Evolutionary conservation across 2,329 filamentous ascomycete genomes (phyloP).

Genomic region (Chaetoscypha palmicola): DNA sequence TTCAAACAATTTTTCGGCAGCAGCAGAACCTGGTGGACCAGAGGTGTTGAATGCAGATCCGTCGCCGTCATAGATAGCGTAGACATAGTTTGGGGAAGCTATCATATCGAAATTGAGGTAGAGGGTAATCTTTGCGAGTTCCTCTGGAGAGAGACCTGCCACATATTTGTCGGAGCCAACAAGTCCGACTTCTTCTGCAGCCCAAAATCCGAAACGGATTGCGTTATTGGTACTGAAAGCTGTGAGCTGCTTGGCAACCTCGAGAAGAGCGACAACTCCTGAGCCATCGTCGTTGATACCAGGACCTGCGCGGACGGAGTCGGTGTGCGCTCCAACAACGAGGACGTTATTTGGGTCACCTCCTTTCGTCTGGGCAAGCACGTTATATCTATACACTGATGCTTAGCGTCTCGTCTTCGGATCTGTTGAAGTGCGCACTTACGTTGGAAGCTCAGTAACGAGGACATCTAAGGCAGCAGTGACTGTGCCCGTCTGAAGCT

Average conservation of each 20-base stretch:
- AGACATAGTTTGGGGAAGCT: constrained; percentile 58
- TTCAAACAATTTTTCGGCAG: constrained; percentile 61
- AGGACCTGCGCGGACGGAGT: constrained; percentile 55
- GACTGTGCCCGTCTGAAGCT: constrained; percentile 39
- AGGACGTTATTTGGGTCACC: constrained; percentile 58
- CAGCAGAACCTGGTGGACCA: constrained; percentile 63
- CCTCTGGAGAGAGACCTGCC: constrained; percentile 44
- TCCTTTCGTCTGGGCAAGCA: constrained; percentile 53
- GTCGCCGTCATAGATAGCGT: constrained; percentile 56
- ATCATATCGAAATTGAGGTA: constrained; percentile 69
- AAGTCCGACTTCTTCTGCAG: constrained; percentile 59
- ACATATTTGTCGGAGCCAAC: constrained; percentile 59
- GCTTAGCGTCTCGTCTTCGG: no score
- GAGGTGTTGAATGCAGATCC: constrained; percentile 54
- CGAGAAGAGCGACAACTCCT: constrained; percentile 44
- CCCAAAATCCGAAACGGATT: constrained; percentile 62
- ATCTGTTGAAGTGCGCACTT: background rate
- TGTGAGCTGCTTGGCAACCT: constrained; percentile 53
- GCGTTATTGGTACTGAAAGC: constrained; percentile 56
- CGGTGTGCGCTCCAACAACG: constrained; percentile 58
- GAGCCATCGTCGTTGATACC: constrained; percentile 37
- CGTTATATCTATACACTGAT: constrained; percentile 41
- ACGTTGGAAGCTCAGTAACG: constrained; percentile 6
- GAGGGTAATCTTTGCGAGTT: constrained; percentile 55
- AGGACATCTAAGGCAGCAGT: constrained; percentile 8